A percentile compares a stretch with the other conserved stretches of the same genome.
Evolutionary conservation across 257 asterid species (phyloP).

Genomic region (Eustoma russellianum): DNA sequence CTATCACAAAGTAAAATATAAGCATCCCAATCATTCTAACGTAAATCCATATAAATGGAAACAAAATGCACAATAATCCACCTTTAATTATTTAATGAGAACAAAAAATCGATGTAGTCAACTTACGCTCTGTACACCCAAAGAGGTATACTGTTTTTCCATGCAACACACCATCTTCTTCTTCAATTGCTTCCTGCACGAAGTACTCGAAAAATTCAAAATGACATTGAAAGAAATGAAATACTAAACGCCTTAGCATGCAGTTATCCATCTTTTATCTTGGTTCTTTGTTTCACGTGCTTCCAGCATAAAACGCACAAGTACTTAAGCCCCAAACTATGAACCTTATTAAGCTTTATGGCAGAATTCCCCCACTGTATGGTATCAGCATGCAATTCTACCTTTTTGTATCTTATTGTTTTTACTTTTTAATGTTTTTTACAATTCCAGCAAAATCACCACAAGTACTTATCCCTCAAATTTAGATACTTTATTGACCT

Average conservation of each 20-base stretch:
- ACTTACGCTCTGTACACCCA: slow-evolving; percentile 94
- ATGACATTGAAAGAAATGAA: too few relatives aligned
- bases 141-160: slow-evolving; percentile 73
- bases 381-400: not conserved
- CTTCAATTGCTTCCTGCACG: slow-evolving; percentile 75
- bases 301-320: not conserved
- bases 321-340: not conserved
- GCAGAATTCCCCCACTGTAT: not conserved
- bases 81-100: not conserved
- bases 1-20: not conserved
- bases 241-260: too few relatives aligned
- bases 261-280: too few relatives aligned
- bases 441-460: too few relatives aligned
- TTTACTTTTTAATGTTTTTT: too few relatives aligned
- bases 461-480: too few relatives aligned
- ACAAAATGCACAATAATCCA: not conserved
- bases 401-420: too few relatives aligned
- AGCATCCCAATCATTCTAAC: not conserved
- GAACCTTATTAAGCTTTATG: not conserved
- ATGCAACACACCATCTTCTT: slow-evolving; percentile 69
- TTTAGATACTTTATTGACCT: too few relatives aligned
- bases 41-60: not conserved
- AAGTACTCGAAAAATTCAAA: not conserved
- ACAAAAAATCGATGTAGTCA: not conserved
- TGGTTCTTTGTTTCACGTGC: not conserved